phyloP scores from a whole-genome alignment of 495 filamentous ascomycete genomes.

The Evernia prunastri region DNA sequence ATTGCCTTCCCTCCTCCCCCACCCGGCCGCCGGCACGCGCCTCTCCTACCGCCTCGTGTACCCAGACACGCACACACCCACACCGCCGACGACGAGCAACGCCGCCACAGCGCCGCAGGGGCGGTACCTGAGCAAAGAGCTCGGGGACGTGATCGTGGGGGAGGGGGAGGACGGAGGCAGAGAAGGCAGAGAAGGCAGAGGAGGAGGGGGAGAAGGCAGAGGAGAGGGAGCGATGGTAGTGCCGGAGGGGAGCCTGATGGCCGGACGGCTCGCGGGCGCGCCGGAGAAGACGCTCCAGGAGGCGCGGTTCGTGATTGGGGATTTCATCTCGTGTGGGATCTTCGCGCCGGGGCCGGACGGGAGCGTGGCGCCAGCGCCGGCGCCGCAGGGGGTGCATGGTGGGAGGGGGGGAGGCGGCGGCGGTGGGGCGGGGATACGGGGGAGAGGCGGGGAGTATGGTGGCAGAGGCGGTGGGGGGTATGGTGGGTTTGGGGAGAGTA shows the following conservation, averaged over 20 bases:
- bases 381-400: slow-evolving; percentile 28
- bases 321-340: slow-evolving; percentile 78
- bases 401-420: slow-evolving; percentile 32
- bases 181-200: slow-evolving; percentile 34
- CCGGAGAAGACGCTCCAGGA: slow-evolving; percentile 67
- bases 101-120: slow-evolving; percentile 43
- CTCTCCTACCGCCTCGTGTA: slow-evolving; percentile 82
- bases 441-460: slow-evolving; percentile 26
- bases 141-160: slow-evolving; percentile 78
- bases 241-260: slow-evolving; percentile 25
- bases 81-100: slow-evolving; percentile 27
- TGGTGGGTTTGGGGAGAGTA: slow-evolving; percentile 39
- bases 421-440: slow-evolving; percentile 31
- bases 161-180: slow-evolving; percentile 32
- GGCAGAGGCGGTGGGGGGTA: slow-evolving; percentile 34
- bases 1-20: slow-evolving; percentile 63
- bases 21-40: slow-evolving; percentile 69
- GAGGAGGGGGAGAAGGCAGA: slow-evolving; percentile 29
- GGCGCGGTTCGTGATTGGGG: slow-evolving; percentile 75
- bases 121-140: slow-evolving; percentile 64
- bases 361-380: slow-evolving; percentile 48
- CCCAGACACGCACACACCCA: slow-evolving; percentile 61
- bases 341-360: slow-evolving; percentile 68
- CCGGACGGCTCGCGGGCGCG: slow-evolving; percentile 44
- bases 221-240: slow-evolving; percentile 25